phyloP scores from a whole-genome alignment of 31 red algal species.

The Endocladia muricata region DNA sequence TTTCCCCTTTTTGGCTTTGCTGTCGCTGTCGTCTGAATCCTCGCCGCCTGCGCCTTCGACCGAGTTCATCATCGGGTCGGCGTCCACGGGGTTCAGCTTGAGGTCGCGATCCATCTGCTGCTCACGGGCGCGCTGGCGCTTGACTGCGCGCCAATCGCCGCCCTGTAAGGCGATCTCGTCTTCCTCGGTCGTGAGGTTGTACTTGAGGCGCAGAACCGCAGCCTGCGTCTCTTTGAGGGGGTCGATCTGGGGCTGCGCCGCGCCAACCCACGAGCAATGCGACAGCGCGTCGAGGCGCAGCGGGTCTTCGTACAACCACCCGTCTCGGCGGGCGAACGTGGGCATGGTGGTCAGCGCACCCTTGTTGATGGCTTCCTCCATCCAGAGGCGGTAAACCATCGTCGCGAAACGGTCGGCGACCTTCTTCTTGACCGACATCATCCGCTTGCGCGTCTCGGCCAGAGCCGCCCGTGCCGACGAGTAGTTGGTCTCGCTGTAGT shows the following conservation, averaged over 20 bases:
- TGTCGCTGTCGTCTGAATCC: too few relatives aligned
- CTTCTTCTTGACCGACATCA: neutral
- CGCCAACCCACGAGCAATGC: neutral
- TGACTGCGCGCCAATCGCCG: neutral
- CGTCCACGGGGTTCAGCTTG: neutral
- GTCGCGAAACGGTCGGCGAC: neutral
- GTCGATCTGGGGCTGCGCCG: neutral
- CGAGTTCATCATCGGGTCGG: neutral
- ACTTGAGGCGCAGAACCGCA: neutral
- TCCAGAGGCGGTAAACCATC: neutral
- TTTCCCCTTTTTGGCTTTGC: too few relatives aligned
- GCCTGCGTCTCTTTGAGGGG: neutral
- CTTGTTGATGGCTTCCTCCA: neutral
- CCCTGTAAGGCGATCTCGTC: neutral
- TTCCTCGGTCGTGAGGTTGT: neutral
- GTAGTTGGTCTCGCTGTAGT: slow-evolving; percentile 1
- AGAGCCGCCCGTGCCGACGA: neutral
- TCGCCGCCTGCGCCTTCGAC: too few relatives aligned
- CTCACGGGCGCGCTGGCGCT: neutral
- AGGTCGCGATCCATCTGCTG: neutral
- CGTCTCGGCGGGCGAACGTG: too few relatives aligned
- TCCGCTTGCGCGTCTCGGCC: neutral
- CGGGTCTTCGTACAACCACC: neutral
- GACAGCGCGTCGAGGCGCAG: neutral
- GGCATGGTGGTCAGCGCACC: neutral